These are phyloP conservation scores for Chalciporus piperatus DNA, from an alignment of 768 basidiomycete species.

Conservation along the genomic window DNA sequence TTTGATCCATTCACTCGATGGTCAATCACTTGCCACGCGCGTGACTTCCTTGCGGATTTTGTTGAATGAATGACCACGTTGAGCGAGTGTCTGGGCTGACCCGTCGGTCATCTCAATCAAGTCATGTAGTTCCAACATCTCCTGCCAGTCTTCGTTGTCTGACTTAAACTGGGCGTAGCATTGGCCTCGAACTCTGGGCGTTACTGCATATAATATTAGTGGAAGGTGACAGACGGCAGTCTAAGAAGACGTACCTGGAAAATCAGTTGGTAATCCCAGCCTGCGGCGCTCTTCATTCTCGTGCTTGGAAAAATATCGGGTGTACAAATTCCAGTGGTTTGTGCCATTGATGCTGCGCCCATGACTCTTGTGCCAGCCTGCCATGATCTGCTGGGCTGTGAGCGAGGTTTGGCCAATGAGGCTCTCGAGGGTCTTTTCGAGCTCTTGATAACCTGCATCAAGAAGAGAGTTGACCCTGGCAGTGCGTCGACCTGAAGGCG, in stretches of 20 bases:
- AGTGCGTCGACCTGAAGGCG: not conserved
- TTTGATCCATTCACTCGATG: not conserved
- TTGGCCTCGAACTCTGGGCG: not conserved
- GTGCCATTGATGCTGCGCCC: not conserved
- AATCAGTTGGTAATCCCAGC: too few species aligned
- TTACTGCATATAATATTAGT: too few species aligned
- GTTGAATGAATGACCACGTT: not conserved
- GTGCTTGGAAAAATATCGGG: not conserved
- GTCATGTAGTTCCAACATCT: not conserved
- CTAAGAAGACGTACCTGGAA: too few species aligned
- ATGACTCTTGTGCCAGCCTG: not conserved
- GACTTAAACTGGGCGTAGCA: not conserved
- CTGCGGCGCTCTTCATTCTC: not conserved
- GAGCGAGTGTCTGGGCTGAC: not conserved
- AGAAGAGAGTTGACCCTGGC: not conserved
- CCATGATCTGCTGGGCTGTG: slow-evolving; percentile 1
- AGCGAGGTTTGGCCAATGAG: not conserved
- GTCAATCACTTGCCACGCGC: not conserved
- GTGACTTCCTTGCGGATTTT: not conserved
- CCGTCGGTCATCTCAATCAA: not conserved
- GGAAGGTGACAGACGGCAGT: too few species aligned
- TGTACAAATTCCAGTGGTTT: slow-evolving; percentile 6
- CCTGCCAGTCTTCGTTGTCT: not conserved
- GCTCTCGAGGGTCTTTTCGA: slow-evolving; percentile 1
- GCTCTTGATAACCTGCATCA: not conserved